Evolutionary conservation across 75 land plant species (phyloP), one percentile per base, ranked within the genome.

Genomic region (Cryptomeria japonica): DNA sequence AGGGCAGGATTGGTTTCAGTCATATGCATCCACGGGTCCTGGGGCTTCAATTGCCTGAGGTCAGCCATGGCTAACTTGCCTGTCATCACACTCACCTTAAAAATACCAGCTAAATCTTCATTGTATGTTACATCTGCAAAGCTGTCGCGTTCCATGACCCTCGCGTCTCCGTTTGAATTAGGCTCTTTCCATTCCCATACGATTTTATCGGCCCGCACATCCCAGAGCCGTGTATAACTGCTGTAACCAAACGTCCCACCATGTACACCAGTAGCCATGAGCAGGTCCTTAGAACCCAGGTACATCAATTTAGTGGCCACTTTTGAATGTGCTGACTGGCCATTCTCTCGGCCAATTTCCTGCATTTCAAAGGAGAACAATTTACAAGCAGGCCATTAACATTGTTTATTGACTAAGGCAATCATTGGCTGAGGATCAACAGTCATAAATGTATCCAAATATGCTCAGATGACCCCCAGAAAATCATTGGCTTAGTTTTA

Each of bases 111-210:
- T 15, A 95, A 84, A 3, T 85, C 87, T 28, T 94, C 96, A 1
- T 90, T 91, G 18, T 89, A 95, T 0, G 92, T 82, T 46, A 95
- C 88, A 86, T 98, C 98, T 0, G 99, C 88, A 78, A 97, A 97
- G 85, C 93, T 90, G 85, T 97, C 98, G 10, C 80, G 86, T 49
- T 92, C 94, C 90, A 93, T 95, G 90, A 86, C 94, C 89, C 94
- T 86, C 70, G 86, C 84, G 87, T 89, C 93, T 49, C 85, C 86
- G 8, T 91, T 90, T 58, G 91, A 91, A 3, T 92, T 94, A 25
- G 99, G 99, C 87, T 97, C 99, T 78, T 84, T 91, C 92, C 95
- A 94, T 84, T 97, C 98, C 98, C 98, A 96, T 1, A 96, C 98
- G 80, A 90, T 88, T 25, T 89, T 89, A 32, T 94, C 93, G 2